phyloP scores from a whole-genome alignment of 208 protist genomes.

The Leishmania aethiopica region DNA sequence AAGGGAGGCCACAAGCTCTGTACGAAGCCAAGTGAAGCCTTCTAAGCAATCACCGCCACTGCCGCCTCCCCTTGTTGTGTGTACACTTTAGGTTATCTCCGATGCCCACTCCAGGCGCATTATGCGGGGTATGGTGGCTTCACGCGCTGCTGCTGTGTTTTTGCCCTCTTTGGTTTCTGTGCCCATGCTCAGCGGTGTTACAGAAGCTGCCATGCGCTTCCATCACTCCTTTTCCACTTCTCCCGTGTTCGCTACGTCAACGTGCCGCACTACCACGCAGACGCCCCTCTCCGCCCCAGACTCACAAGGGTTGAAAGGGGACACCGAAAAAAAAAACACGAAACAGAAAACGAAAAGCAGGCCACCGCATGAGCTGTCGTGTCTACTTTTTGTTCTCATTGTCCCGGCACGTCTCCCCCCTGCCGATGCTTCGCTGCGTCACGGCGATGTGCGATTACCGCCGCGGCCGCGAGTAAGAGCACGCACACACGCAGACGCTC shows the following conservation, averaged over 20 bases:
- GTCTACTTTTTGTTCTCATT: not conserved
- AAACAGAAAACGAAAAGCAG: not conserved
- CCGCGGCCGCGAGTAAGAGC: not conserved
- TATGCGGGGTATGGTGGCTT: not conserved
- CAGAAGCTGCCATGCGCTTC: not conserved
- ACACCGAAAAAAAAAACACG: not conserved
- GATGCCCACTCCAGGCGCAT: not conserved
- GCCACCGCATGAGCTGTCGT: not conserved
- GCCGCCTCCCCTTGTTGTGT: not conserved
- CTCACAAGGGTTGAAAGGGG: not conserved
- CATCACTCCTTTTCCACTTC: not conserved
- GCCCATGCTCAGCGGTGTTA: not conserved
- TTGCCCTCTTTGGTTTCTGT: not conserved
- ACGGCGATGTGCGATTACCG: not conserved
- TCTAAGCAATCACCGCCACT: conserved; percentile 2
- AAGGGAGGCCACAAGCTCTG: conserved; percentile 65
- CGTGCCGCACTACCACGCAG: not conserved
- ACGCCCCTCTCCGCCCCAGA: not conserved
- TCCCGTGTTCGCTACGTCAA: not conserved
- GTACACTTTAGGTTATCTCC: not conserved
- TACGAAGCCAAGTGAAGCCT: conserved; percentile 54
- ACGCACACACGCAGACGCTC: not conserved
- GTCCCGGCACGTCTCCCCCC: not conserved
- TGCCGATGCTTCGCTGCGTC: not conserved
- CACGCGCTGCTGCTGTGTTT: not conserved